Percentiles rank a stretch among this genome's conserved stretches.
Evolutionary conservation across 768 basidiomycete genomes (phyloP).

Genomic region (Boletus vermiculosoides): DNA sequence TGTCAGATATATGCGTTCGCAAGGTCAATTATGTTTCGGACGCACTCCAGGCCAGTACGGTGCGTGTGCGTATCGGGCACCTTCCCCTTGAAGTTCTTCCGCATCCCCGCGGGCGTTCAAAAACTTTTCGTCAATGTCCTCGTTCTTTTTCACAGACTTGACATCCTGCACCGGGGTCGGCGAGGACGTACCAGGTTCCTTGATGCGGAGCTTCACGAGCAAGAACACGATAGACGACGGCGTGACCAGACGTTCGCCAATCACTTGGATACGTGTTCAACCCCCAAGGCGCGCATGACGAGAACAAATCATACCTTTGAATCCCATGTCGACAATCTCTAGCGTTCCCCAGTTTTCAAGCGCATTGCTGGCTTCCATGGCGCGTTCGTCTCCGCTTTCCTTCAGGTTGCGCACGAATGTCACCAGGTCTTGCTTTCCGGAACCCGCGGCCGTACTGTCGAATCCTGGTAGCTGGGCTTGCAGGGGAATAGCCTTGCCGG

Average conservation of each 20-base stretch:
- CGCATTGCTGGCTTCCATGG: slow-evolving; percentile 45
- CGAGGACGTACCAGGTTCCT: slow-evolving; percentile 46
- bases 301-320: slow-evolving; percentile 65
- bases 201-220: slow-evolving; percentile 76
- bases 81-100: slow-evolving; percentile 54
- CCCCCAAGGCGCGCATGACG: neutral
- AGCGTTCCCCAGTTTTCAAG: slow-evolving; percentile 69
- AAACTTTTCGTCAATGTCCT: slow-evolving; percentile 70
- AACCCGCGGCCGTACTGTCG: slow-evolving; percentile 36
- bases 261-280: slow-evolving; percentile 51
- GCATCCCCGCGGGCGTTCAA: slow-evolving; percentile 58
- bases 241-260: slow-evolving; percentile 84
- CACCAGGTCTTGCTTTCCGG: slow-evolving; percentile 21
- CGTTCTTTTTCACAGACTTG: slow-evolving; percentile 46
- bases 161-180: slow-evolving; percentile 39
- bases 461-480: slow-evolving; percentile 83
- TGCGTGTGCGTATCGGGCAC: slow-evolving; percentile 74
- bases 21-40: slow-evolving; percentile 2
- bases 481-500: slow-evolving; percentile 42
- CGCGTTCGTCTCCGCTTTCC: slow-evolving; percentile 17
- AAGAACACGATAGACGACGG: slow-evolving; percentile 89
- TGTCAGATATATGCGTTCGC: neutral
- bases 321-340: slow-evolving; percentile 77
- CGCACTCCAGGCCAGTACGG: slow-evolving; percentile 89
- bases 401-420: slow-evolving; percentile 18